These are phyloP conservation scores for Rossbeevera mucosa DNA, from an alignment of 768 basidiomycete genomes.

Conservation along the genomic window DNA sequence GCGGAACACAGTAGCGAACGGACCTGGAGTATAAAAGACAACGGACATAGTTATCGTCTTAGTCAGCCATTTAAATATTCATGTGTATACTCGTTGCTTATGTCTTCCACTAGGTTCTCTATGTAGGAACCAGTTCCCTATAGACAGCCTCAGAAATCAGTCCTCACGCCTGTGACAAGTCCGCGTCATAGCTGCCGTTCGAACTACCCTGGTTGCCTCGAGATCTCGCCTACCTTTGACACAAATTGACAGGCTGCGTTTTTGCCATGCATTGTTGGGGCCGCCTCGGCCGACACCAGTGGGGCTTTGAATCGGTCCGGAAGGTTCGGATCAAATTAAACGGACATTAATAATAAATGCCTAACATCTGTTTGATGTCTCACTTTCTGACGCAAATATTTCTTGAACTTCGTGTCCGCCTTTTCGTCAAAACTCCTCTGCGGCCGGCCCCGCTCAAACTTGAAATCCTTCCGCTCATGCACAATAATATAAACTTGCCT, in stretches of 20 bases:
- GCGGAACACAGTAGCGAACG: conserved; percentile 12
- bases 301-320: not conserved
- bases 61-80: conserved; percentile 1
- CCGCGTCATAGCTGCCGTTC: not conserved
- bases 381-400: not conserved
- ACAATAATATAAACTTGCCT: not conserved
- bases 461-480: not conserved
- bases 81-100: too few species aligned
- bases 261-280: conserved; percentile 4
- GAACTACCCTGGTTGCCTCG: not conserved
- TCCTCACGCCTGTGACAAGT: conserved; percentile 1
- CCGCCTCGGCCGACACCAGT: not conserved
- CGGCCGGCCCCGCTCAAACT: not conserved
- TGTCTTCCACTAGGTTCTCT: too few species aligned
- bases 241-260: not conserved
- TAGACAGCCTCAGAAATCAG: not conserved
- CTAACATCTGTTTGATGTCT: not conserved
- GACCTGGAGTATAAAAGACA: too few species aligned
- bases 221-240: not conserved
- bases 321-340: conserved; percentile 2
- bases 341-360: not conserved
- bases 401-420: not conserved
- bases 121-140: not conserved
- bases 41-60: too few species aligned
- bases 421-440: not conserved